A percentile compares a stretch with the other conserved stretches of the same genome.
phyloP scores from a whole-genome alignment of 768 basidiomycete species.

The Auriscalpium orientale region DNA sequence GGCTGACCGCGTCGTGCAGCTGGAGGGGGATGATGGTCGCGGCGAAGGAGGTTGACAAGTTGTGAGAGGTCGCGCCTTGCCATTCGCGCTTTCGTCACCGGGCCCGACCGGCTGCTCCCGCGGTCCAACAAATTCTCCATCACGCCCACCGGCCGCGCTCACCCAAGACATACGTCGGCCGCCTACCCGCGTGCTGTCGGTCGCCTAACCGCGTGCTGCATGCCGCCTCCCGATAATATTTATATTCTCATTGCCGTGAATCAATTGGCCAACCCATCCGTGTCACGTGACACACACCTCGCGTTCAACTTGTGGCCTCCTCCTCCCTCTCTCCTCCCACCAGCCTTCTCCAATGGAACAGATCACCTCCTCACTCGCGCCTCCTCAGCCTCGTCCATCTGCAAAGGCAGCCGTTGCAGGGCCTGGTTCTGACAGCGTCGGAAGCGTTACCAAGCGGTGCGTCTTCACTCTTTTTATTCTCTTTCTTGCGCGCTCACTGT shows the following conservation, averaged over 20 bases:
- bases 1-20: neutral
- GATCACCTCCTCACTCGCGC: conserved; percentile 50
- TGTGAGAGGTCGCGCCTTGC: too few species aligned
- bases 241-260: too few species aligned
- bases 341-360: conserved; percentile 50
- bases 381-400: conserved; percentile 42
- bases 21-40: too few species aligned
- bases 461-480: conserved; percentile 6
- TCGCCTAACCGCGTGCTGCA: too few species aligned
- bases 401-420: conserved; percentile 51
- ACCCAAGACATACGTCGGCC: too few species aligned
- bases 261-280: too few species aligned
- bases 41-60: neutral
- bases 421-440: conserved; percentile 48
- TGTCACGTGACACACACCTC: neutral
- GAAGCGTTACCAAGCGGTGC: conserved; percentile 82
- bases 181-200: too few species aligned
- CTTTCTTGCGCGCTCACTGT: conserved; percentile 1
- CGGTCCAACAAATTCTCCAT: too few species aligned
- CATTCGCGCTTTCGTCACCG: too few species aligned
- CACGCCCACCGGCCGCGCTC: too few species aligned
- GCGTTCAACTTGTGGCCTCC: neutral
- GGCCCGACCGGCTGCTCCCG: too few species aligned
- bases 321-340: neutral
- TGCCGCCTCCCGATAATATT: too few species aligned